Base-by-base conservation (phyloP, 1,139 yeast genomes). In the Arxiozyma slooffiae region DNA sequence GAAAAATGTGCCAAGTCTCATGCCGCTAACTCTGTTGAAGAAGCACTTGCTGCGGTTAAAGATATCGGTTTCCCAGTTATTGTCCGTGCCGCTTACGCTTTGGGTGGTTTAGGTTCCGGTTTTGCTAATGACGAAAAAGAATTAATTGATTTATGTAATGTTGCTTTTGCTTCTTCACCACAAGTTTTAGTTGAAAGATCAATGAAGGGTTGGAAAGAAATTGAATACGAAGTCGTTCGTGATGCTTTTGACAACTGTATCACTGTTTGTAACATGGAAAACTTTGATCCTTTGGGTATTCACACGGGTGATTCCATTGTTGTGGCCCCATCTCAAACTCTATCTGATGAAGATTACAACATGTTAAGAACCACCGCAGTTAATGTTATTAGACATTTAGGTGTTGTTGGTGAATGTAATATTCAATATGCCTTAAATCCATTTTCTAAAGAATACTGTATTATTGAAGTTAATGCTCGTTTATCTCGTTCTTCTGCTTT, bases 251-350 rank as follows among this genome's bases (percentile, higher is more conserved):
- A 88, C 71, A 92, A 92, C 80, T 92, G 98, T 81, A 89, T 92
- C 66, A 92, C 98, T 50, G 98, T 92, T 56, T 92, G 98, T 80
- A 92, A 92, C 75, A 92, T 92, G 98, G 98, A 92, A 74, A 92
- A 92, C 76, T 92, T 92, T 63, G 98, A 92, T 74, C 98, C 98
- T 48, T 80, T 92, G 64, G 98, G 98, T 70, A 90, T 92, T 65
- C 98, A 92, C 71, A 92, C 98, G 57, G 98, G 98, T 78, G 98
- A 92, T 71, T 92, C 98, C 51, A 92, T 92, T 67, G 98, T 92
- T 52, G 96, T 92, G 65, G 98, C 98, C 52, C 98, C 98, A 52
- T 90, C 97, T 42, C 98, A 92, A 75, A 92, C 98, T 41, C 76
- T 92, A 60, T 85, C 96, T 34, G 97, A 92, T 67, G 97, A 89